Percentiles rank a stretch among this genome's conserved stretches.
These are phyloP conservation scores for Sugiyamaella lignohabitans DNA, from an alignment of 805 yeast species.

Conservation along the genomic window DNA sequence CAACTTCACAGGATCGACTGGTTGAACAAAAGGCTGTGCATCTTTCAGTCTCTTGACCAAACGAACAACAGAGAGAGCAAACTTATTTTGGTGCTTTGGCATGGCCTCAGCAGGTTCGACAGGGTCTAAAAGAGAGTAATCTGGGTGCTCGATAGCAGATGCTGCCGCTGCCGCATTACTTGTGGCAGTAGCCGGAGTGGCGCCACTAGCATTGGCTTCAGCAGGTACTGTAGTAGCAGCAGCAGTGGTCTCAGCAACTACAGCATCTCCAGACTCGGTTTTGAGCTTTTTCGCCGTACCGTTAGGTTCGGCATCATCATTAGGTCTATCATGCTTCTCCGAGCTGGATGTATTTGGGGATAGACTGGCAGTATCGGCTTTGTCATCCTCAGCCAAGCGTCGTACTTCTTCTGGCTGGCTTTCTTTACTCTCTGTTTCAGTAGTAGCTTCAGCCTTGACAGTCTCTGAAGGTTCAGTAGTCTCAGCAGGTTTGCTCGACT, in stretches of 20 bases:
- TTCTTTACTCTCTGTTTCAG: not conserved
- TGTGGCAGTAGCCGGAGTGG: not conserved
- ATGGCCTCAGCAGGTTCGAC: conserved; percentile 14
- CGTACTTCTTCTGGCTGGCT: too few relatives aligned
- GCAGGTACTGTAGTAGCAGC: conserved; percentile 5
- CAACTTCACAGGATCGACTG: conserved; percentile 83
- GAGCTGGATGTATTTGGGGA: not conserved
- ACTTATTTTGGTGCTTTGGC: conserved; percentile 69
- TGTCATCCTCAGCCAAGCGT: not conserved
- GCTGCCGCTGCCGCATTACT: not conserved
- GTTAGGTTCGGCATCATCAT: conserved; percentile 1
- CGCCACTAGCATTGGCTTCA: conserved; percentile 1
- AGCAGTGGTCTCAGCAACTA: not conserved
- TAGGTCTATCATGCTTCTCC: not conserved
- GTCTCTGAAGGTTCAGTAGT: conserved; percentile 3
- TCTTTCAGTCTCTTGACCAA: conserved; percentile 88
- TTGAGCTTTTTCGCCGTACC: not conserved
- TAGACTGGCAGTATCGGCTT: not conserved
- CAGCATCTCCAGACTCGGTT: not conserved
- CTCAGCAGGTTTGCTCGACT: not conserved
- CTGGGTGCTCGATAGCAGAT: not conserved
- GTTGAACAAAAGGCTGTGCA: conserved; percentile 81
- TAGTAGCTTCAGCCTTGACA: conserved; percentile 7
- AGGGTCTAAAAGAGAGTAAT: conserved; percentile 12
- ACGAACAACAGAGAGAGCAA: conserved; percentile 69